phyloP scores from a whole-genome alignment of 768 basidiomycete genomes.

The Mycena vulgaris region DNA sequence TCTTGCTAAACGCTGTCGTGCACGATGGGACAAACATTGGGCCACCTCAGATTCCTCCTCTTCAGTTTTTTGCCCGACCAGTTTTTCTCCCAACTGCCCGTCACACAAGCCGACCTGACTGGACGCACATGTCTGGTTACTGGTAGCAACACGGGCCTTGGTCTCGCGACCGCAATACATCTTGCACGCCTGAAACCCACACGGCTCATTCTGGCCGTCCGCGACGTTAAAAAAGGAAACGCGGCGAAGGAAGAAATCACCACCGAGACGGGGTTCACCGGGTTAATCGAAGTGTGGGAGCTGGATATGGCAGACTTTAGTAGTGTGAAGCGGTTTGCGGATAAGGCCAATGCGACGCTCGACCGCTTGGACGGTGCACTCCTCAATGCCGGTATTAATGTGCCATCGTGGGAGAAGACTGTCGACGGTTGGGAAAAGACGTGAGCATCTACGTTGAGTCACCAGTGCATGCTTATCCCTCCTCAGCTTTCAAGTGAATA shows the following conservation, averaged over 20 bases:
- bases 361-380: slow-evolving; percentile 45
- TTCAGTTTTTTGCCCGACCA: slow-evolving; percentile 14
- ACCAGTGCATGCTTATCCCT: neutral
- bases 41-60: neutral
- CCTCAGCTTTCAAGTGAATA: slow-evolving; percentile 7
- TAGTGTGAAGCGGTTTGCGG: slow-evolving; percentile 50
- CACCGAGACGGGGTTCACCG: slow-evolving; percentile 36
- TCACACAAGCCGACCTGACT: slow-evolving; percentile 43
- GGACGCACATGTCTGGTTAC: slow-evolving; percentile 55
- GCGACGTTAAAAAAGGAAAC: slow-evolving; percentile 42
- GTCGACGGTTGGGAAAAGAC: slow-evolving; percentile 51
- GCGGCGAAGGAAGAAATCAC: slow-evolving; percentile 33
- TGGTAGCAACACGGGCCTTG: slow-evolving; percentile 59
- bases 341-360: slow-evolving; percentile 42
- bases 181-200: slow-evolving; percentile 47
- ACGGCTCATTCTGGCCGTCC: slow-evolving; percentile 46
- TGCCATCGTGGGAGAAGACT: slow-evolving; percentile 34
- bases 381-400: slow-evolving; percentile 47
- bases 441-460: neutral
- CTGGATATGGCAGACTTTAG: slow-evolving; percentile 51
- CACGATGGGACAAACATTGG: too few species aligned
- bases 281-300: slow-evolving; percentile 47
- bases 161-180: slow-evolving; percentile 47
- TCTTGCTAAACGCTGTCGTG: too few species aligned
- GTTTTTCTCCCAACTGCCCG: slow-evolving; percentile 15